Conservation (phyloP, 2,329 filamentous ascomycete species). For the Bertia moriformis region DNA sequence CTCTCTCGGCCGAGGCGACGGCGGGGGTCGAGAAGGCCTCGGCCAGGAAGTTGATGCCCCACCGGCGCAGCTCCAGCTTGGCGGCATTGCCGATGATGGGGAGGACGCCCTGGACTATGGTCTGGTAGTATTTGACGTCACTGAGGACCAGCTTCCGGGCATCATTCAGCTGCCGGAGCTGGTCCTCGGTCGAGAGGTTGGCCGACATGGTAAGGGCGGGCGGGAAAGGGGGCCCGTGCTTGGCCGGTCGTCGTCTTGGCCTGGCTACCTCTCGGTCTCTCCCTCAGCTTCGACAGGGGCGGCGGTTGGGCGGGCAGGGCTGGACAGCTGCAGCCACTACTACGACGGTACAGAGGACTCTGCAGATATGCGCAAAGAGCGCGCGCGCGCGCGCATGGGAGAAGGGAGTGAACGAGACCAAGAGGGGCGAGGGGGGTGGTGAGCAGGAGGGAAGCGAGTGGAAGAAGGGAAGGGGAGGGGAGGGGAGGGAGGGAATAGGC, state of each 20-base stretch:
- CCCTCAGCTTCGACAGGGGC: no score
- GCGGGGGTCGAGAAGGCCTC: slow-evolving; percentile 54
- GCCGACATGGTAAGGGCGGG: slow-evolving; percentile 21
- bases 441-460: not conserved
- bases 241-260: no score
- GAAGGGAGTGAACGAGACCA: not conserved
- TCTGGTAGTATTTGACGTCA: slow-evolving; percentile 48
- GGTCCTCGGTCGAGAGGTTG: slow-evolving; percentile 23
- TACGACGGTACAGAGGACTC: no score
- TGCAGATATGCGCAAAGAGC: no score
- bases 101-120: slow-evolving; percentile 50
- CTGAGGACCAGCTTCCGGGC: slow-evolving; percentile 49
- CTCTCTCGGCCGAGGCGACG: slow-evolving; percentile 40
- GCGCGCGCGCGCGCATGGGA: no score
- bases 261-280: no score
- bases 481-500: not conserved
- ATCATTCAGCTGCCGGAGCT: slow-evolving; percentile 44
- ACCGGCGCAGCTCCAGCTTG: slow-evolving; percentile 45
- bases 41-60: slow-evolving; percentile 55
- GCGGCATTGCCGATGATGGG: slow-evolving; percentile 43
- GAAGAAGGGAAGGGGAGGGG: not conserved
- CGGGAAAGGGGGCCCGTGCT: no score
- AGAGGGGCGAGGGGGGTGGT: not conserved
- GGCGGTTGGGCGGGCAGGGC: no score
- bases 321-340: no score